Conservation (phyloP, 257 asterid species). For the Solanum rostratum region DNA sequence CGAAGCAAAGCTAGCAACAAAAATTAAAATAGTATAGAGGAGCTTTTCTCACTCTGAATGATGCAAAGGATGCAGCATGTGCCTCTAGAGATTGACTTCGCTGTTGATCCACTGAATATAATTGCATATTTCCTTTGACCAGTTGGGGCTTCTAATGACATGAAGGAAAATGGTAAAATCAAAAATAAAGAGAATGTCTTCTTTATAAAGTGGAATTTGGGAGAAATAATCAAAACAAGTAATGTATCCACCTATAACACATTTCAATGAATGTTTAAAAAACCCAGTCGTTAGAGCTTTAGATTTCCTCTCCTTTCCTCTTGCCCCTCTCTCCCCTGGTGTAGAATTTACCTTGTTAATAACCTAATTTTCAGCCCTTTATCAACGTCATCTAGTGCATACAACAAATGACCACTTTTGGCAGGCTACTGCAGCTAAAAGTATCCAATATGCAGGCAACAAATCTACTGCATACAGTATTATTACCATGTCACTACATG, state of each 20-base stretch:
- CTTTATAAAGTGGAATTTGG: background rate
- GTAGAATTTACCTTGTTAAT: background rate
- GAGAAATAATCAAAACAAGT: background rate
- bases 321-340: background rate
- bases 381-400: background rate
- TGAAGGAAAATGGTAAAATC: background rate
- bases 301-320: background rate
- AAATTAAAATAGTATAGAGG: background rate
- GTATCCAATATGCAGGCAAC: background rate
- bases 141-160: constrained; percentile 73
- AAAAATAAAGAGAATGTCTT: background rate
- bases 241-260: background rate
- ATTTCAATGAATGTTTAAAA: background rate
- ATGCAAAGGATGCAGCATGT: constrained; percentile 93
- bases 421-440: background rate
- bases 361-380: background rate
- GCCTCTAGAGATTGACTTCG: constrained; percentile 99
- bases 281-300: background rate
- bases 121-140: constrained; percentile 96
- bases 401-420: background rate
- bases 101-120: constrained; percentile 90
- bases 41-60: constrained; percentile 47
- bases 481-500: background rate
- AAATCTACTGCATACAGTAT: background rate
- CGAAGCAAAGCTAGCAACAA: background rate